phyloP scores from a whole-genome alignment of 2,329 filamentous ascomycete species.

The Sclerotinia sclerotiorum region DNA sequence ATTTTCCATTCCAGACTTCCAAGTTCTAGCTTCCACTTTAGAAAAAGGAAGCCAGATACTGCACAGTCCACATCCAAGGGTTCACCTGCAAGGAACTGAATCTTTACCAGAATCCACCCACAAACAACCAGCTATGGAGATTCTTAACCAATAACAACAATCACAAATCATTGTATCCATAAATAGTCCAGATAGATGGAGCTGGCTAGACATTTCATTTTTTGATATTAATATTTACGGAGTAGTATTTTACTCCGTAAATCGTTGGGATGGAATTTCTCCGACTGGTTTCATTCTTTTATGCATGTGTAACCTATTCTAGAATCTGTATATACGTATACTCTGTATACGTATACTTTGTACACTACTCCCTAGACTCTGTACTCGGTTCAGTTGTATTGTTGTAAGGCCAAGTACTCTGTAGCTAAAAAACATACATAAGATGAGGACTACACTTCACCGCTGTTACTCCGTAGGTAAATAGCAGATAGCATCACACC shows the following conservation, averaged over 20 bases:
- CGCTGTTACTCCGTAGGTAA: no score
- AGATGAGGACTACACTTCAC: slow-evolving; percentile 26
- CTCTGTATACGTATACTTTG: background rate
- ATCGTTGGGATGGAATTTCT: slow-evolving; percentile 32
- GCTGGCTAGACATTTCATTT: slow-evolving; percentile 3
- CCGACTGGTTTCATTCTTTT: slow-evolving; percentile 26
- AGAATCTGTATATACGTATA: background rate
- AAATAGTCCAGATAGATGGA: background rate
- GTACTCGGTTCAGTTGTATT: no score
- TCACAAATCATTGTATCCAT: background rate
- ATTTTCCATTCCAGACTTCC: background rate
- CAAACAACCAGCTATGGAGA: background rate
- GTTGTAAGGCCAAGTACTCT: no score
- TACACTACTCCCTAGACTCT: no score
- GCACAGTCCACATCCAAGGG: background rate
- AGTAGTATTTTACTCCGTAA: background rate
- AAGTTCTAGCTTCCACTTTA: background rate
- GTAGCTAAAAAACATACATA: background rate
- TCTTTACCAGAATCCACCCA: background rate
- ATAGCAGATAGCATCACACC: slow-evolving; percentile 6
- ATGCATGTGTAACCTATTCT: slow-evolving; percentile 27
- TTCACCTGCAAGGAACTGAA: slow-evolving; percentile 17
- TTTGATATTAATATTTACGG: slow-evolving; percentile 25
- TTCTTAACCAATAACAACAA: background rate
- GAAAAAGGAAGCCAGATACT: background rate